phyloP scores from a whole-genome alignment of 2,329 filamentous ascomycete genomes.

The Sordariomycetes sp. region DNA sequence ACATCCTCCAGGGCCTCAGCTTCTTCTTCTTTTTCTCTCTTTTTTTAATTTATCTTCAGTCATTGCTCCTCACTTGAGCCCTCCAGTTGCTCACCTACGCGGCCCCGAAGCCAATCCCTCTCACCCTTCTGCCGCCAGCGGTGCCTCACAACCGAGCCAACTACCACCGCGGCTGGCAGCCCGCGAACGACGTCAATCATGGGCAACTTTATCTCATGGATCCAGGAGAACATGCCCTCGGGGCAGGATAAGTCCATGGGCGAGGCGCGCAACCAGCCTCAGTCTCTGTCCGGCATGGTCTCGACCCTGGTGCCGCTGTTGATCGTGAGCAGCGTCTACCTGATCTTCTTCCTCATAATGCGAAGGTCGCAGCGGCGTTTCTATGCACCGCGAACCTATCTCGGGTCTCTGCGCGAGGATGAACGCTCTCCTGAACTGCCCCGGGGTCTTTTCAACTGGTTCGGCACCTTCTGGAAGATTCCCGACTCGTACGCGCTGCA shows the following conservation, averaged over 20 bases:
- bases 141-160: too few relatives aligned
- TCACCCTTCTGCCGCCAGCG: too few relatives aligned
- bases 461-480: slow-evolving; percentile 51
- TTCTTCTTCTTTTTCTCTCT: too few relatives aligned
- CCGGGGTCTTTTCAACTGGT: slow-evolving; percentile 52
- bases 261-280: slow-evolving; percentile 15
- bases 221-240: slow-evolving; percentile 18
- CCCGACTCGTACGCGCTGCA: slow-evolving; percentile 73
- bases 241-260: slow-evolving; percentile 11
- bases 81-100: too few relatives aligned
- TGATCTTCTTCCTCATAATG: slow-evolving; percentile 41
- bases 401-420: slow-evolving; percentile 11
- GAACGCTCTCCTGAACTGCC: slow-evolving; percentile 48
- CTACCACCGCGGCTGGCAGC: too few relatives aligned
- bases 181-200: slow-evolving; percentile 13
- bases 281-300: slow-evolving; percentile 30
- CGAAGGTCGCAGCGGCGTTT: slow-evolving; percentile 40
- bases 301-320: slow-evolving; percentile 45
- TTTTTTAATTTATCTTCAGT: too few relatives aligned
- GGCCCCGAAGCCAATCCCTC: too few relatives aligned
- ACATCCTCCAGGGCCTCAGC: too few relatives aligned
- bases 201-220: slow-evolving; percentile 28
- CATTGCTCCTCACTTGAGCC: too few relatives aligned
- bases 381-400: slow-evolving; percentile 44
- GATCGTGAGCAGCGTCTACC: slow-evolving; percentile 35